phyloP scores from a whole-genome alignment of 106 monocot species.

The Acorus calamus region DNA sequence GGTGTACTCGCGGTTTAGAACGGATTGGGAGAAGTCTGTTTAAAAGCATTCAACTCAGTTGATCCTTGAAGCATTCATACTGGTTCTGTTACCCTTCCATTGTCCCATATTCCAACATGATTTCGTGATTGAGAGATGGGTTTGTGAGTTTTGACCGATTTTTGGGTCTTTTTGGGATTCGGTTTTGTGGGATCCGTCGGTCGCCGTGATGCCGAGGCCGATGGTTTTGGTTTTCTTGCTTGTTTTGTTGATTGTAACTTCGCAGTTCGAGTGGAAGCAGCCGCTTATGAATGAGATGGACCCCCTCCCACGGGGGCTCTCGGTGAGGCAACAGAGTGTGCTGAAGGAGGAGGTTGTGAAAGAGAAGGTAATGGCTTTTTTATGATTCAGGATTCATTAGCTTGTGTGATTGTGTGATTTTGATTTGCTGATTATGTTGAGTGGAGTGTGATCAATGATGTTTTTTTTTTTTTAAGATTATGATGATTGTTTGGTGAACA shows the following conservation, averaged over 20 bases:
- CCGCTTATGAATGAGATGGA: constrained; percentile 37
- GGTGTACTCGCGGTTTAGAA: too few species aligned
- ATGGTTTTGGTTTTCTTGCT: constrained; percentile 42
- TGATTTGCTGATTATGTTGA: not conserved
- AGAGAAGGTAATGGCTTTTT: constrained; percentile 26
- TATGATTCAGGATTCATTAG: not conserved
- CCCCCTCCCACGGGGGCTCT: not conserved
- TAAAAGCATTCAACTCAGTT: too few species aligned
- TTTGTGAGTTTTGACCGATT: too few species aligned
- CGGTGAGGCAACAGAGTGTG: constrained; percentile 25
- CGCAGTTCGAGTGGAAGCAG: constrained; percentile 57
- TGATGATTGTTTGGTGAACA: too few species aligned
- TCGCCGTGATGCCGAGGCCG: constrained; percentile 27
- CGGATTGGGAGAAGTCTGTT: too few species aligned
- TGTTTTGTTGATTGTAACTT: constrained; percentile 46
- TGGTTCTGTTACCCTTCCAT: too few species aligned
- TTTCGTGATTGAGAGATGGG: too few species aligned
- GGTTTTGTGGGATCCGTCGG: too few species aligned
- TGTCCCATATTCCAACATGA: too few species aligned
- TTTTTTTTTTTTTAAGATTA: too few species aligned
- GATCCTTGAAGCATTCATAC: too few species aligned
- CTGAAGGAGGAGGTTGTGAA: constrained; percentile 37
- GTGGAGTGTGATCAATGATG: not conserved
- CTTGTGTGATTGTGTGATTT: not conserved
- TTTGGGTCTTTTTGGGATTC: too few species aligned